These are phyloP conservation scores for Tolypocladium paradoxum DNA, from an alignment of 2,329 filamentous ascomycete genomes.

Conservation along the genomic window DNA sequence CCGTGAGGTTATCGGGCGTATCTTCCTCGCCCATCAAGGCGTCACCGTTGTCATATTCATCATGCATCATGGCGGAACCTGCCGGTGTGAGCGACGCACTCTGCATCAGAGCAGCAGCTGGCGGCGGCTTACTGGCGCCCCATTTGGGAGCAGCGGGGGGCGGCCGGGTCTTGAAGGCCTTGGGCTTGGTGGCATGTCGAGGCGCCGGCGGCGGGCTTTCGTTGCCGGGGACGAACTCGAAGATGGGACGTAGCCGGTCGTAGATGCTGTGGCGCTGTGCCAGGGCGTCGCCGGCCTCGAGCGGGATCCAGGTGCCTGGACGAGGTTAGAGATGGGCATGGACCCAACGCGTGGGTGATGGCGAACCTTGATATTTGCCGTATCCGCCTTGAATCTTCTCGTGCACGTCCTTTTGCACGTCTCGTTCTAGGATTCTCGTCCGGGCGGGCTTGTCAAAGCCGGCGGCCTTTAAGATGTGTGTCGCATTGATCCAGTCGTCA, in stretches of 20 bases:
- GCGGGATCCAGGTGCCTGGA: conserved; percentile 87
- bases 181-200: conserved; percentile 82
- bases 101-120: background rate
- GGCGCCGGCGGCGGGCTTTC: conserved; percentile 87
- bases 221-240: conserved; percentile 78
- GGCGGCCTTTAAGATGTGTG: conserved; percentile 92
- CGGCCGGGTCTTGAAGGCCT: conserved; percentile 47
- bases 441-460: conserved; percentile 95
- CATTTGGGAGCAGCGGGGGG: conserved; percentile 46
- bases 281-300: conserved; percentile 68
- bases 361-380: conserved; percentile 85
- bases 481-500: conserved; percentile 99
- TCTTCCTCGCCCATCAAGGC: conserved; percentile 62
- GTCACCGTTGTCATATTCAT: conserved; percentile 55
- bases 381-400: conserved; percentile 98
- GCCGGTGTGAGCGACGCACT: conserved; percentile 7
- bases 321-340: conserved; percentile 3
- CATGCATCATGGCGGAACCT: conserved; percentile 22
- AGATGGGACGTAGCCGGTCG: conserved; percentile 74
- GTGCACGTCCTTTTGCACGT: conserved; percentile 92
- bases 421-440: conserved; percentile 88
- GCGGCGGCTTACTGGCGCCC: conserved; percentile 14
- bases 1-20: conserved; percentile 71
- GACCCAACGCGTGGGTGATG: background rate
- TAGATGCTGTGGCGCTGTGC: conserved; percentile 81